phyloP scores from a whole-genome alignment of 805 yeast species.

The Yamadazyma laniorum region DNA sequence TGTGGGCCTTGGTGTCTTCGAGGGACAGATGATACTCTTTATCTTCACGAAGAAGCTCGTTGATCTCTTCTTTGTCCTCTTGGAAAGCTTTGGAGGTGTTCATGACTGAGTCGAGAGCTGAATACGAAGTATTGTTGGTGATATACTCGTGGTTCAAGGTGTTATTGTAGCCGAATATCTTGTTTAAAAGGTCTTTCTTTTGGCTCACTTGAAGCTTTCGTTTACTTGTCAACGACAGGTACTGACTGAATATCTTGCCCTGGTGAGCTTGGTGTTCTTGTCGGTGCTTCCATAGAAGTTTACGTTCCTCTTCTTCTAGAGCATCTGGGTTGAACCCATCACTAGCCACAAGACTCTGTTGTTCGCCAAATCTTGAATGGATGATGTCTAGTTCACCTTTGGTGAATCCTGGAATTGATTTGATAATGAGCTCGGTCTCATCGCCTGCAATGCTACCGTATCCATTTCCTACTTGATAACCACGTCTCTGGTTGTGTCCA shows the following conservation, averaged over 20 bases:
- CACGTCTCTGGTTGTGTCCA: background rate
- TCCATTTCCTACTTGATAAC: too few relatives aligned
- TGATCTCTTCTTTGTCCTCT: constrained; percentile 43
- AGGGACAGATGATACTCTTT: constrained; percentile 24
- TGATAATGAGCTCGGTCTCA: constrained; percentile 13
- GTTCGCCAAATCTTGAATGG: constrained; percentile 15
- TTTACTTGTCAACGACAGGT: constrained; percentile 31
- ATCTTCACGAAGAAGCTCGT: constrained; percentile 32
- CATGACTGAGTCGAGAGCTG: constrained; percentile 34
- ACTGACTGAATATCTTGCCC: constrained; percentile 32
- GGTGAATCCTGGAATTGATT: constrained; percentile 41
- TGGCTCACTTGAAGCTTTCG: constrained; percentile 40
- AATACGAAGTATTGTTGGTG: constrained; percentile 41
- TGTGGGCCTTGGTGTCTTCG: constrained; percentile 21
- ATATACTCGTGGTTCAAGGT: constrained; percentile 37
- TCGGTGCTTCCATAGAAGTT: constrained; percentile 26
- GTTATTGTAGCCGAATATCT: constrained; percentile 40
- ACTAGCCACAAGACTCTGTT: background rate
- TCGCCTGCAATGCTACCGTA: background rate
- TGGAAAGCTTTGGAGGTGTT: constrained; percentile 39
- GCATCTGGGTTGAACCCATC: background rate
- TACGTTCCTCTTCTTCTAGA: constrained; percentile 22
- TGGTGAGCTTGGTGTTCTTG: constrained; percentile 33
- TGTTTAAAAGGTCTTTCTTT: constrained; percentile 38
- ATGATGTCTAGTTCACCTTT: constrained; percentile 32